Evolutionary conservation across 345 rosid species (phyloP).

Genomic region (Cardamine chenopodiifolia): DNA sequence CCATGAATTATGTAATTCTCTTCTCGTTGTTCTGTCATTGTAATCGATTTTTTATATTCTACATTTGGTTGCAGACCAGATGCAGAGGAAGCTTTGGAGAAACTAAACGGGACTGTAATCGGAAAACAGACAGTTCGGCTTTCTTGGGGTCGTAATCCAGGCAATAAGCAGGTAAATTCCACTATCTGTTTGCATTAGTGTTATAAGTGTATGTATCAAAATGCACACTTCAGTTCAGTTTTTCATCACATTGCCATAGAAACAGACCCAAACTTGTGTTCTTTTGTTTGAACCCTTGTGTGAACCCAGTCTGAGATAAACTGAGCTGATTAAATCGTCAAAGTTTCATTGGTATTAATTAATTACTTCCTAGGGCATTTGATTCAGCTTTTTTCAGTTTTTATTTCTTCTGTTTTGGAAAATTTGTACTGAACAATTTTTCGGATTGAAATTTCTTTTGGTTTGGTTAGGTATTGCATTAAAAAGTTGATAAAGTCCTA

Average conservation of each 20-base stretch:
- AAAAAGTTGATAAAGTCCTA: not conserved
- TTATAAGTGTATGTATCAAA: not conserved
- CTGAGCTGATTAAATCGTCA: not conserved
- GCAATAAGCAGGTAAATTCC: constrained; percentile 67
- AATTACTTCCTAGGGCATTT: not conserved
- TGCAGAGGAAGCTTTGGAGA: constrained; percentile 95
- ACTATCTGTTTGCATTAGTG: not conserved
- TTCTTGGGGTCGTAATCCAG: constrained; percentile 87
- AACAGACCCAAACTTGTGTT: not conserved
- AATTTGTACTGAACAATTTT: not conserved
- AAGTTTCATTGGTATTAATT: not conserved
- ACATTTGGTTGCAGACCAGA: constrained; percentile 50
- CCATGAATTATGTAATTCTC: not conserved
- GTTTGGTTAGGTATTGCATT: not conserved
- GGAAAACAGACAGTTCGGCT: constrained; percentile 79
- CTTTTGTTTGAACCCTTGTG: not conserved
- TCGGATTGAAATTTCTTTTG: not conserved
- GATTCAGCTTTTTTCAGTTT: not conserved
- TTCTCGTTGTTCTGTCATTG: not conserved
- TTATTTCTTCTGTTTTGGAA: not conserved
- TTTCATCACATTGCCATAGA: not conserved
- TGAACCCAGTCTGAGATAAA: not conserved
- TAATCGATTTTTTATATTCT: not conserved
- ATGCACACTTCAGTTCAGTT: not conserved
- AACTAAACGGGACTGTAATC: constrained; percentile 61